Conservation (phyloP, 768 basidiomycete species). For the Phlebiopsis flavidoalba region DNA sequence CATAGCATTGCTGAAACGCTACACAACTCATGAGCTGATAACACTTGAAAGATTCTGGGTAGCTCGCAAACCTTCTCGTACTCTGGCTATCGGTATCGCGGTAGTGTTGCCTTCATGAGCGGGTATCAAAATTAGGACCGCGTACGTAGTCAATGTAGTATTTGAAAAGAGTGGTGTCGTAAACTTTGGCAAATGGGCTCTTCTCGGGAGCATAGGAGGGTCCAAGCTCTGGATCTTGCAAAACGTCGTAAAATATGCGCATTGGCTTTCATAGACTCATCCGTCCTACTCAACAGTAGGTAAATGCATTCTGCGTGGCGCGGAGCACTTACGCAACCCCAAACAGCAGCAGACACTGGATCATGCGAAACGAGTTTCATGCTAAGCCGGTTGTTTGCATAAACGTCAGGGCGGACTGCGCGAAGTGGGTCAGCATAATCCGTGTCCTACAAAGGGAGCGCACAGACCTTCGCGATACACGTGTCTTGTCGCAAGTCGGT, state of each 20-base stretch:
- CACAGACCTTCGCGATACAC: constrained; percentile 30
- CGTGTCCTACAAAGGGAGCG: background rate
- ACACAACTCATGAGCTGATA: background rate
- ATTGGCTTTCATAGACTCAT: background rate
- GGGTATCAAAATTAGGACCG: background rate
- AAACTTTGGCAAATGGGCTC: background rate
- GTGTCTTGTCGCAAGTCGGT: constrained; percentile 38
- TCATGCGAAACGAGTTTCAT: background rate
- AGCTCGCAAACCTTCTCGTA: background rate
- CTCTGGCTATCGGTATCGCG: no score
- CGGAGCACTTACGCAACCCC: background rate
- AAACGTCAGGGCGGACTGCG: constrained; percentile 26
- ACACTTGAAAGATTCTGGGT: background rate
- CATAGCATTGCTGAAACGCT: constrained; percentile 1
- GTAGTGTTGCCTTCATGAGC: no score
- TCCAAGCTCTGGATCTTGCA: background rate
- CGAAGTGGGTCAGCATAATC: background rate
- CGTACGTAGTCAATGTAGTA: background rate
- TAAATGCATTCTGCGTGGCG: background rate
- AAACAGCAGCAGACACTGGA: background rate
- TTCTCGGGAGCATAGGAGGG: background rate
- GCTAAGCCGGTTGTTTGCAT: constrained; percentile 29
- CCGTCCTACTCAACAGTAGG: background rate
- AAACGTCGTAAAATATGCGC: background rate
- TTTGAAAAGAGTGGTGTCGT: background rate